Evolutionary conservation across 768 basidiomycete genomes (phyloP), one percentile per base, ranked within the genome.

Genomic region (Hygrophoropsis aurantiaca): DNA sequence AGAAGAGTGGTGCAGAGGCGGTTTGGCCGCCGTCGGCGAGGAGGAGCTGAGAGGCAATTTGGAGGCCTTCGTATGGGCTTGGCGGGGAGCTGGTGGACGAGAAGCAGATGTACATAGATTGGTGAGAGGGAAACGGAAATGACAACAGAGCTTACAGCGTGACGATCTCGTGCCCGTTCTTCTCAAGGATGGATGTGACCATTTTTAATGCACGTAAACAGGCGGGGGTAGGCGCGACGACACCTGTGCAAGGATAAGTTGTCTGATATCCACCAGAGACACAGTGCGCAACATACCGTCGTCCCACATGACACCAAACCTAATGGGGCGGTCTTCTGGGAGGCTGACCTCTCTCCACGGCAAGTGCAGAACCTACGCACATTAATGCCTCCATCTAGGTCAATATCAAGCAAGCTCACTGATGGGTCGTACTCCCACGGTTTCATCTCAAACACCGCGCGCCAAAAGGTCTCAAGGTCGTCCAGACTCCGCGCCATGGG

Each of bases 401-500:
- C 16, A 35, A 11, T 3, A n/a, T 26, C 9, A 5, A 32, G 25
- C 21, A 21, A 18, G 47, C 62, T 59, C 47, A 74, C 74, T 3
- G 57, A 57, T 47, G 80, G 77, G 57, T 87, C 86, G 50, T 86
- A 85, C 13, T 73, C 69, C 83, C 84, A 87, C 13, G 85, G 82
- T 45, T 77, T 75, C 62, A 79, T 79, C 37, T 66, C 66, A 18
- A 85, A 70, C 7, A 87, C 70, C 11, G 80, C 71, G 52, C 77
- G 78, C 81, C 81, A 86, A 60, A 86, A 81, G 44, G 82, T 79
- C 41, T 77, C 74, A 30, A 88, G 62, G 58, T 87, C 84, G 13
- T 74, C 75, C 32, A 85, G 66, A n/a, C 70, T 81, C 33, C 70
- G 67, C 2, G 84, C 78, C 76, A 87, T 79, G 1, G 86, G 84